A percentile compares a stretch with the other conserved stretches of the same genome.
Evolutionary conservation across 192 early-diverging fungal genomes (phyloP).

Genomic region (Chytriomyces confervae): DNA sequence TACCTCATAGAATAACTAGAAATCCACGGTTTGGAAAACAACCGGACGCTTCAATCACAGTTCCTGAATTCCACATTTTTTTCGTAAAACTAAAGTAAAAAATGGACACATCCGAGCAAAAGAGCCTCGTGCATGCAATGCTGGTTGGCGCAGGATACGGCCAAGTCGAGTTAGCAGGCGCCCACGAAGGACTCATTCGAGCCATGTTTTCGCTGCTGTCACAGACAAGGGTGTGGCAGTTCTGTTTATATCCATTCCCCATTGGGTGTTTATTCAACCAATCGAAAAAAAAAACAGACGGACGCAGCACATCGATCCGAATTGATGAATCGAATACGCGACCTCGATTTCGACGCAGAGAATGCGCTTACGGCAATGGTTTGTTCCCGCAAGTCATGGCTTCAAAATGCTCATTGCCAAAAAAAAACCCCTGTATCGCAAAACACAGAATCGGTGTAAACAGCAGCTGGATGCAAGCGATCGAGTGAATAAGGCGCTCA

Average conservation of each 20-base stretch:
- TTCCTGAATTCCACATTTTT: too few relatives aligned
- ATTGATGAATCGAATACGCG: neutral
- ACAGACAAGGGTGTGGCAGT: conserved; percentile 4
- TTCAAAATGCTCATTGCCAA: too few relatives aligned
- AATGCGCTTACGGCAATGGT: neutral
- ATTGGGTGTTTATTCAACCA: neutral
- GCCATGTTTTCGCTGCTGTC: conserved; percentile 17
- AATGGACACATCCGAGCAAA: too few relatives aligned
- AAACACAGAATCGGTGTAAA: neutral
- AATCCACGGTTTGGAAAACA: too few relatives aligned
- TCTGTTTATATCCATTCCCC: neutral
- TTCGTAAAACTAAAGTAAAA: too few relatives aligned
- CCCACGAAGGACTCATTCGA: neutral
- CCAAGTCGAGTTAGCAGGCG: neutral
- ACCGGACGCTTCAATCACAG: too few relatives aligned
- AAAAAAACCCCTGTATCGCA: neutral
- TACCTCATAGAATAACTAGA: too few relatives aligned
- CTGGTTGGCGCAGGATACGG: neutral
- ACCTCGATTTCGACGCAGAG: neutral
- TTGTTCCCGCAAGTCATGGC: neutral
- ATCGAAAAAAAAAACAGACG: neutral
- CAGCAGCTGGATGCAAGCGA: neutral
- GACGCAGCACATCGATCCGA: conserved; percentile 5
- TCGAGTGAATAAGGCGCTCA: conserved; percentile 15
- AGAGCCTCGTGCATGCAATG: neutral